Percentiles rank a stretch among this genome's conserved stretches.
Conservation (phyloP, 2,329 filamentous ascomycete species). For the Fusarium luffae region DNA sequence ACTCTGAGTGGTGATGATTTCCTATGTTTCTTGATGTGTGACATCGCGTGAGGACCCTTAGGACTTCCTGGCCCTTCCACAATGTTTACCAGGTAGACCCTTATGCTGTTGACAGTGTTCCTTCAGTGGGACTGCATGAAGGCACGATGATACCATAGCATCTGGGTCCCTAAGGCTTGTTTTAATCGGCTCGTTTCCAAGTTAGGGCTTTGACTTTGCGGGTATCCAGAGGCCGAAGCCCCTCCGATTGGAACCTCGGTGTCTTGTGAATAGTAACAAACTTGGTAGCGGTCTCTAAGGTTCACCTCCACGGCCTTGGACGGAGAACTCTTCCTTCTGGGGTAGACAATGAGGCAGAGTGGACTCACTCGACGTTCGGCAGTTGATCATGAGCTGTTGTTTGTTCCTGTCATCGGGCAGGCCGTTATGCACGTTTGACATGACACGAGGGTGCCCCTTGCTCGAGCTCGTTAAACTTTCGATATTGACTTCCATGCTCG, state of each 20-base stretch:
- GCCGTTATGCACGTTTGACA: conserved; percentile 4
- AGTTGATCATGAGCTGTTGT: conserved; percentile 3
- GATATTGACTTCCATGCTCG: background rate
- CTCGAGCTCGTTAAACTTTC: background rate
- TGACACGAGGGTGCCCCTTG: conserved; percentile 22
- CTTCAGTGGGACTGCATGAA: background rate
- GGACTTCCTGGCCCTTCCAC: conserved; percentile 3
- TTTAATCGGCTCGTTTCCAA: conserved; percentile 16
- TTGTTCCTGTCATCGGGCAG: background rate
- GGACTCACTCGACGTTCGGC: conserved; percentile 8
- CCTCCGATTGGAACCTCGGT: conserved; percentile 4
- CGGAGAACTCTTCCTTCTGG: conserved; percentile 5
- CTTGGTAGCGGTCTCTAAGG: background rate
- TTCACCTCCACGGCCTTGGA: background rate
- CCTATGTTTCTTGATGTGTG: conserved; percentile 5
- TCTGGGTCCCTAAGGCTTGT: background rate
- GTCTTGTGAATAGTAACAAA: conserved; percentile 3
- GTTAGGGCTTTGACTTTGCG: background rate
- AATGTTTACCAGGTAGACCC: background rate
- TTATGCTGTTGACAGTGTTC: background rate
- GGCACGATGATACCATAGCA: conserved; percentile 26
- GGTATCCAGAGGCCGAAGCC: conserved; percentile 6
- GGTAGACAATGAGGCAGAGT: background rate
- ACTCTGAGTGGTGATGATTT: conserved; percentile 41
- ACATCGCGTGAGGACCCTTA: conserved; percentile 1